A percentile compares a stretch with the other conserved stretches of the same genome.
phyloP scores from a whole-genome alignment of 1,284 basidiomycete genomes.

The Mixia osmundae region DNA sequence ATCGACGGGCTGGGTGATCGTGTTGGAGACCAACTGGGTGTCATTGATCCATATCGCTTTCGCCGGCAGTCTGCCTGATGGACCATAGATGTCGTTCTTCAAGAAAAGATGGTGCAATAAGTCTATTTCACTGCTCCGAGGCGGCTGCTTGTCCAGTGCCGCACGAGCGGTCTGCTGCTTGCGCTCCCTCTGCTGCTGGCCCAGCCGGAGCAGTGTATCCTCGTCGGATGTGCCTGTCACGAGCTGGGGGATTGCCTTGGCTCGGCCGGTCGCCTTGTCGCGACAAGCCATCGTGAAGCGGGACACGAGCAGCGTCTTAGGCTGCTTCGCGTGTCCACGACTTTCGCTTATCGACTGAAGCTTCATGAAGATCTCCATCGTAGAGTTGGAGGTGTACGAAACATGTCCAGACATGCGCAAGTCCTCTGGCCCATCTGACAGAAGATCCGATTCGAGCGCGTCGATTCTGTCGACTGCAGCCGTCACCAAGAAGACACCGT shows the following conservation, averaged over 20 bases:
- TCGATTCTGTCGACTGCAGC: conserved; percentile 23
- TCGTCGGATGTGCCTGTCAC: conserved; percentile 4
- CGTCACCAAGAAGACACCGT: conserved; percentile 23
- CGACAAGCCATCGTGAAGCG: conserved; percentile 19
- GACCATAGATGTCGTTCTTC: too few relatives aligned
- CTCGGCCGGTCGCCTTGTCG: conserved; percentile 6
- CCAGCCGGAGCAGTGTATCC: conserved; percentile 10
- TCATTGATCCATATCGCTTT: too few relatives aligned
- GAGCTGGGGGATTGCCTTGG: conserved; percentile 5
- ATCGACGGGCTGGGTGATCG: conserved; percentile 6
- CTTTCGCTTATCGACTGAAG: conserved; percentile 18
- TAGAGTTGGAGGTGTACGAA: conserved; percentile 17
- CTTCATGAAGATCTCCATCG: conserved; percentile 22
- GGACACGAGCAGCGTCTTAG: conserved; percentile 19
- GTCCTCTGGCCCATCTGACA: conserved; percentile 10
- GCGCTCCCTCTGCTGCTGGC: conserved; percentile 16
- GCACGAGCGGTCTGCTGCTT: too few relatives aligned
- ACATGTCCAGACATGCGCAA: conserved; percentile 16
- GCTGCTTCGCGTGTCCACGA: conserved; percentile 8
- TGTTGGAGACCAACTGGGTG: too few relatives aligned
- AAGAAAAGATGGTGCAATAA: too few relatives aligned
- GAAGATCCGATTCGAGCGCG: conserved; percentile 14
- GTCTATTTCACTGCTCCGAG: too few relatives aligned
- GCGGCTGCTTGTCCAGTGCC: too few relatives aligned
- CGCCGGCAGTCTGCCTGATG: too few relatives aligned